Percentiles rank a stretch among this genome's conserved stretches.
Evolutionary conservation across 257 asterid species (phyloP).

Genomic region (Solanum tarijense): DNA sequence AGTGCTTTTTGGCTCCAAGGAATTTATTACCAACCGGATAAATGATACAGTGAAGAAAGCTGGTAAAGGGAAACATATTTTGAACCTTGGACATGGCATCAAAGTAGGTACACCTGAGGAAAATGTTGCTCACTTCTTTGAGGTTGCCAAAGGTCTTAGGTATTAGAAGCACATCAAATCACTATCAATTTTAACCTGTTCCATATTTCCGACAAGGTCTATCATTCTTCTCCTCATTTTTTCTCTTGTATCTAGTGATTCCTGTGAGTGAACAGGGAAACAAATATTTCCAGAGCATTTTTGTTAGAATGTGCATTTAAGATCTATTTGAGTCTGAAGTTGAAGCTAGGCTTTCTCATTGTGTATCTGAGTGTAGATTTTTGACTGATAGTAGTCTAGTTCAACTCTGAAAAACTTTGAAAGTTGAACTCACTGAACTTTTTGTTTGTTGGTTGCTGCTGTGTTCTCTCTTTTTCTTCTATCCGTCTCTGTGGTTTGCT

Average conservation of each 20-base stretch:
- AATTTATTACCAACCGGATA: slow-evolving; percentile 74
- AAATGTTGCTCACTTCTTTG: slow-evolving; percentile 95
- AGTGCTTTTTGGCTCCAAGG: slow-evolving; percentile 92
- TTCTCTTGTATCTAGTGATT: slow-evolving; percentile 1
- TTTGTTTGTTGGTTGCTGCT: background rate
- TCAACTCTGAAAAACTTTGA: background rate
- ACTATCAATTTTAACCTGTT: background rate
- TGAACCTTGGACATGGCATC: slow-evolving; percentile 98
- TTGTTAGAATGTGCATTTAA: background rate
- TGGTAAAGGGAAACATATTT: slow-evolving; percentile 79
- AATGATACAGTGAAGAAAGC: slow-evolving; percentile 85
- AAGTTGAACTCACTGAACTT: background rate
- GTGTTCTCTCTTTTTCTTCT: background rate
- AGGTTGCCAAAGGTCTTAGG: slow-evolving; percentile 85
- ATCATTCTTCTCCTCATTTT: slow-evolving; percentile 1
- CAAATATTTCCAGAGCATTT: background rate
- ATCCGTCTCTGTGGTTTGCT: background rate
- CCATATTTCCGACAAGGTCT: slow-evolving; percentile 5
- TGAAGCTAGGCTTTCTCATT: background rate
- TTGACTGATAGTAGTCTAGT: background rate
- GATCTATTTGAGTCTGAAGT: background rate
- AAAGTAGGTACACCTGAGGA: slow-evolving; percentile 96
- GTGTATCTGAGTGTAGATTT: background rate
- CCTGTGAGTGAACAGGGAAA: background rate
- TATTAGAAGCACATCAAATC: slow-evolving; percentile 23